Conservation (phyloP, 345 rosid species). For the Eucalyptus virginea region DNA sequence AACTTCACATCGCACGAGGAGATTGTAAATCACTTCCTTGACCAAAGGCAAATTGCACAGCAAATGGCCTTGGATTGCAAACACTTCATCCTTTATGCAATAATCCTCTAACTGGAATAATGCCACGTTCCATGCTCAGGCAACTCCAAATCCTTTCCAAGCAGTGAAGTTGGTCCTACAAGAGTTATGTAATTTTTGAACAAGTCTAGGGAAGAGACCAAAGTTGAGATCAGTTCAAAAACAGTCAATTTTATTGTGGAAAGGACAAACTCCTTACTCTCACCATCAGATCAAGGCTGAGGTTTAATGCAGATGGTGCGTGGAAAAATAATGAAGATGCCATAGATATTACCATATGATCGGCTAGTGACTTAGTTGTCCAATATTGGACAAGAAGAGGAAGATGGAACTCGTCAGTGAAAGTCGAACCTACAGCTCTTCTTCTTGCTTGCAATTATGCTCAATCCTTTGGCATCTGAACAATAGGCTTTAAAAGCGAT, state of each 20-base stretch:
- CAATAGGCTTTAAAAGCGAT: background rate
- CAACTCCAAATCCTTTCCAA: background rate
- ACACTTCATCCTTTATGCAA: background rate
- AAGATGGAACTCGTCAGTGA: background rate
- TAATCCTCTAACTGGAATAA: background rate
- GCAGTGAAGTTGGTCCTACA: background rate
- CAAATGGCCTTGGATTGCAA: background rate
- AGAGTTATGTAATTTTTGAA: background rate
- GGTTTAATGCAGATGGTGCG: background rate
- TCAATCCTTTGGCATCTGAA: background rate
- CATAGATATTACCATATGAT: background rate
- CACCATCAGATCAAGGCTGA: background rate
- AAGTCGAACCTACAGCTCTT: background rate
- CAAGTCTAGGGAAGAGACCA: background rate
- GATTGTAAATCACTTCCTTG: background rate
- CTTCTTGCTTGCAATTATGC: background rate
- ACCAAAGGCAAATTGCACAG: background rate
- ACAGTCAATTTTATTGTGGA: background rate
- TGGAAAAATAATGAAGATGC: background rate
- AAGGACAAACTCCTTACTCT: background rate
- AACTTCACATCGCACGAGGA: background rate
- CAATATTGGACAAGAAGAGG: background rate
- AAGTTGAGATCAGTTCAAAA: background rate
- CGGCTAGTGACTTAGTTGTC: background rate
- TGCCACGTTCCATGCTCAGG: background rate